These are phyloP conservation scores for Thozetella sp. DNA, from an alignment of 495 filamentous ascomycete genomes.

Conservation along the genomic window DNA sequence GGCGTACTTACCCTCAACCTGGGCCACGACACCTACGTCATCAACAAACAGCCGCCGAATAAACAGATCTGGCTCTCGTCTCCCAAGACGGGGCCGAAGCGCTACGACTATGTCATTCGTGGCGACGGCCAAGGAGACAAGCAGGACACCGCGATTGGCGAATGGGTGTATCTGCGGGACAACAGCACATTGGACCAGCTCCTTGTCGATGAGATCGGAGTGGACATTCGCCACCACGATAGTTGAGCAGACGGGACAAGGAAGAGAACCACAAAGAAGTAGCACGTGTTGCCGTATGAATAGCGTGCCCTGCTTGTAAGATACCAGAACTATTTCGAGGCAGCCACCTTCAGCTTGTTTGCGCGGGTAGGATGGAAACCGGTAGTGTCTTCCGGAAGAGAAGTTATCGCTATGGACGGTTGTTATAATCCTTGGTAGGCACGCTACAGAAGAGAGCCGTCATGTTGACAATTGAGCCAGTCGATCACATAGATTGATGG, in stretches of 20 bases:
- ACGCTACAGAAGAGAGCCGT: too few relatives aligned
- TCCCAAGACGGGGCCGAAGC: slow-evolving; percentile 88
- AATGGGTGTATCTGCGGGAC: slow-evolving; percentile 89
- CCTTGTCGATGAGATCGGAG: slow-evolving; percentile 68
- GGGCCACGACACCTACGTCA: slow-evolving; percentile 76
- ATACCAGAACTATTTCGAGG: too few relatives aligned
- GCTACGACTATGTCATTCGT: slow-evolving; percentile 80
- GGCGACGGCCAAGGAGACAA: slow-evolving; percentile 74
- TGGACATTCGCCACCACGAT: slow-evolving; percentile 30
- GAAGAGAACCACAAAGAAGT: too few relatives aligned
- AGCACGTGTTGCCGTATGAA: too few relatives aligned
- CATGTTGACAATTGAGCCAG: too few relatives aligned
- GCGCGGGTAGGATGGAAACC: too few relatives aligned
- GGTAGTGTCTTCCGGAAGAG: too few relatives aligned
- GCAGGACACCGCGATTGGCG: slow-evolving; percentile 64
- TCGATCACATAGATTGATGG: too few relatives aligned
- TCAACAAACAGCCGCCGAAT: slow-evolving; percentile 98
- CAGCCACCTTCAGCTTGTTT: too few relatives aligned
- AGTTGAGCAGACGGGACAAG: background rate
- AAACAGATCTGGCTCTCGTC: slow-evolving; percentile 97
- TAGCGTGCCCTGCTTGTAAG: too few relatives aligned
- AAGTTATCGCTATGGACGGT: too few relatives aligned
- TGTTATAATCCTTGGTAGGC: too few relatives aligned
- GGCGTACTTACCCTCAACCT: slow-evolving; percentile 79
- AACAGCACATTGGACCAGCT: slow-evolving; percentile 72